Evolutionary conservation across 352 stramenopile species (phyloP), one percentile per base, ranked within the genome.

Genomic region (Elongisporangium senticosum): DNA sequence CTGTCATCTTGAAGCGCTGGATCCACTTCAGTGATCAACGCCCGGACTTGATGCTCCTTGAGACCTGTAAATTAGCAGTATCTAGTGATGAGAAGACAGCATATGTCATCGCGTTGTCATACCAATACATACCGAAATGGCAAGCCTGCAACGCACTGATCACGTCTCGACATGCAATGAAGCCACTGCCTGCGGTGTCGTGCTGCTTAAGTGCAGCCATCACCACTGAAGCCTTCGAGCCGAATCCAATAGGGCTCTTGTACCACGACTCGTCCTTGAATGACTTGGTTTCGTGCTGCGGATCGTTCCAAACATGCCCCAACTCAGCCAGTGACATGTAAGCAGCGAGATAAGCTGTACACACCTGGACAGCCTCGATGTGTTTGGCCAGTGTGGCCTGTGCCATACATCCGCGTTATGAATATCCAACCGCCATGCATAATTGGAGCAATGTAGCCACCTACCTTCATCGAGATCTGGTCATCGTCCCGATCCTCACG

Each of bases 201-300:
- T 68, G 66, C 23, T 70, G 62, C 55, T 75, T 79, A 23, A 86
- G 53, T 24, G 74, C 66, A 4, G 70, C 58, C 2, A 82, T 63
- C 51, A 89, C 17, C 5, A 86, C 76, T 1, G 78, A 75, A 6
- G 66, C 64, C 40, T 67, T 78, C 28, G 75, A 89, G 10, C 78
- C 78, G 20, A 54, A 56, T 2, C 72, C 75, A 19, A 85, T 65
- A 4, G 72, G 72, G 52, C 75, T 88, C 4, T 52, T 63, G 53
- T 85, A 86, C 76, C 76, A 89, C 5, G 68, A 49, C 15, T 86
- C 74, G 50, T 81, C 62, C 57, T 86, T 89, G 67, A 82, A 89
- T 22, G 74, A 74, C 64, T 89, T 89, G 51, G 53, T 61, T 33
- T 43, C 33, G 11, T 43, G 33, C 33, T 43, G 33, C 11, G 33